These are phyloP conservation scores for Irpex sp. DNA, from an alignment of 1,284 basidiomycete species.

Conservation along the genomic window DNA sequence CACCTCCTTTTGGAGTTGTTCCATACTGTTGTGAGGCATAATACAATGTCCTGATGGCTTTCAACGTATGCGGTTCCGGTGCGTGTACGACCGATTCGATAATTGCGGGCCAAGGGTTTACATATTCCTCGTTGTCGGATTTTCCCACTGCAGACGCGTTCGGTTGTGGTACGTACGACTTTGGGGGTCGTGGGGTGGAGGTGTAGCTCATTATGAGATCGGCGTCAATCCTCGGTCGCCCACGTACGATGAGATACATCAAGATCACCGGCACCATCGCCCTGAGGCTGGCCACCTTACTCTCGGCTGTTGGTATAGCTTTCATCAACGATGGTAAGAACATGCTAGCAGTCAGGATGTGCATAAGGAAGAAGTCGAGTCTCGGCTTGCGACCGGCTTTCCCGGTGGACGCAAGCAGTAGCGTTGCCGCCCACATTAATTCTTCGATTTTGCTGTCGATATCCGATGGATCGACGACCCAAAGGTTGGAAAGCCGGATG, in stretches of 20 bases:
- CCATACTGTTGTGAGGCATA: slow-evolving; percentile 51
- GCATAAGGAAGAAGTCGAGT: slow-evolving; percentile 54
- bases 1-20: slow-evolving; percentile 34
- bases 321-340: slow-evolving; percentile 52
- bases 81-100: slow-evolving; percentile 51
- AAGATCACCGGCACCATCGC: slow-evolving; percentile 44
- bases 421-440: slow-evolving; percentile 4
- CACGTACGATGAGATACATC: slow-evolving; percentile 44
- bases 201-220: slow-evolving; percentile 54
- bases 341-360: slow-evolving; percentile 58
- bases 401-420: slow-evolving; percentile 7
- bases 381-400: slow-evolving; percentile 10
- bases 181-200: slow-evolving; percentile 36
- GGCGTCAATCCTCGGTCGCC: slow-evolving; percentile 55
- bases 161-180: slow-evolving; percentile 10
- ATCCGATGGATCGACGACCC: slow-evolving; percentile 38
- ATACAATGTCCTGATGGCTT: slow-evolving; percentile 54
- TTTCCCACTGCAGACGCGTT: slow-evolving; percentile 33
- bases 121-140: slow-evolving; percentile 32
- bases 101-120: slow-evolving; percentile 60
- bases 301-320: slow-evolving; percentile 32
- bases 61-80: slow-evolving; percentile 59
- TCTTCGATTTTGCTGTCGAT: slow-evolving; percentile 11
- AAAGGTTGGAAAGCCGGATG: slow-evolving; percentile 43
- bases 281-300: slow-evolving; percentile 46